phyloP scores from a whole-genome alignment of 495 filamentous ascomycete species.

The Talaromyces borbonicus region DNA sequence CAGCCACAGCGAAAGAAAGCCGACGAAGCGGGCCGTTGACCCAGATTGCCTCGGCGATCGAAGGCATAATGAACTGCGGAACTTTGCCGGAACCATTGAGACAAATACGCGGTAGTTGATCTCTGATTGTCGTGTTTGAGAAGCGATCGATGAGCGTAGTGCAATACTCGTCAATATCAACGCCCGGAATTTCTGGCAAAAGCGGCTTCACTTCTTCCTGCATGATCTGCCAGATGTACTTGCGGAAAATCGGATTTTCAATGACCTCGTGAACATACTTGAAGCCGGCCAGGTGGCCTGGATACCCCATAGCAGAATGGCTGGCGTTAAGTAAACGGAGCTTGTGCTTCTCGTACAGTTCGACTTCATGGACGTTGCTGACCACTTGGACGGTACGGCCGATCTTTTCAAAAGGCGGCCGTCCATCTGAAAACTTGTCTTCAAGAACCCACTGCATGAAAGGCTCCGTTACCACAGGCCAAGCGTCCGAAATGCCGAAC shows the following conservation, averaged over 20 bases:
- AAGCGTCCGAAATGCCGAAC: constrained; percentile 34
- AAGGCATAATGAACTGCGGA: constrained; percentile 42
- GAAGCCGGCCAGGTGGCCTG: constrained; percentile 36
- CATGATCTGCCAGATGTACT: constrained; percentile 39
- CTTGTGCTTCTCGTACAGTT: constrained; percentile 42
- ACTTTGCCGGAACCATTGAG: constrained; percentile 40
- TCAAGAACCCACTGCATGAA: constrained; percentile 43
- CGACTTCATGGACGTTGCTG: constrained; percentile 33
- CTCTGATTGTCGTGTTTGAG: constrained; percentile 39
- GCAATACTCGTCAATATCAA: constrained; percentile 37
- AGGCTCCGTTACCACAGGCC: constrained; percentile 41
- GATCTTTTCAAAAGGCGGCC: constrained; percentile 36
- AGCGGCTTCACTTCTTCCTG: constrained; percentile 40
- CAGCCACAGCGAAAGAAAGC: constrained; percentile 34
- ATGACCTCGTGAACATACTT: constrained; percentile 40
- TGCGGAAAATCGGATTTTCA: constrained; percentile 27
- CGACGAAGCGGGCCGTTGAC: constrained; percentile 33
- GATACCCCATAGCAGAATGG: constrained; percentile 37
- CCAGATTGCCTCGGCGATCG: constrained; percentile 39
- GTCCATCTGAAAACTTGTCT: constrained; percentile 37
- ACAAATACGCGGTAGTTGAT: constrained; percentile 36
- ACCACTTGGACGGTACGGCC: constrained; percentile 39
- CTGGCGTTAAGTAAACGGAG: constrained; percentile 38
- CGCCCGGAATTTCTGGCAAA: constrained; percentile 33
- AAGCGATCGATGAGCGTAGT: constrained; percentile 37